phyloP scores from a whole-genome alignment of 805 yeast species.

The Candida loeiensis region DNA sequence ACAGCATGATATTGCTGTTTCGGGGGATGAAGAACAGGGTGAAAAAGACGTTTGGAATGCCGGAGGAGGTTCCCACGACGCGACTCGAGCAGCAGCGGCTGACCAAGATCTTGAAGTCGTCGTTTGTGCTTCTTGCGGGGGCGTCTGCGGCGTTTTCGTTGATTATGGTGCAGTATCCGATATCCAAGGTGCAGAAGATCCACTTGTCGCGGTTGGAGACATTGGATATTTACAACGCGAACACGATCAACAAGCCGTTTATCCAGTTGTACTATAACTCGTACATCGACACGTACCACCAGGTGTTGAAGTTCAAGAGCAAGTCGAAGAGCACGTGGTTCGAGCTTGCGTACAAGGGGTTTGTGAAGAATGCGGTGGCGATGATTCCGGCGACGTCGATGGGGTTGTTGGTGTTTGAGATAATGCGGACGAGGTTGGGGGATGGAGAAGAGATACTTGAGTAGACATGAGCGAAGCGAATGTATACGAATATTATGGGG shows the following conservation, averaged over 20 bases:
- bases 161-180: conserved; percentile 78
- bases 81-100: conserved; percentile 32
- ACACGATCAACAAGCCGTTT: conserved; percentile 25
- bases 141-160: conserved; percentile 79
- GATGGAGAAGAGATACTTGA: conserved; percentile 17
- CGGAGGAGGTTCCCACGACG: conserved; percentile 22
- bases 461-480: too few relatives aligned
- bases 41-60: conserved; percentile 17
- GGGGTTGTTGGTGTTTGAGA: conserved; percentile 81
- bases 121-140: conserved; percentile 78
- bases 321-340: conserved; percentile 57
- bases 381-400: conserved; percentile 86
- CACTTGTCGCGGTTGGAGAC: conserved; percentile 80
- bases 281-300: conserved; percentile 70
- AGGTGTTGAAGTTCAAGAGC: conserved; percentile 50
- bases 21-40: conserved; percentile 35
- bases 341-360: conserved; percentile 76
- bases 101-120: conserved; percentile 55
- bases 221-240: conserved; percentile 55
- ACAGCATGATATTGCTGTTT: conserved; percentile 42
- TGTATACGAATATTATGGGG: too few relatives aligned
- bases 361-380: conserved; percentile 63
- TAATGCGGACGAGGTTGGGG: conserved; percentile 53
- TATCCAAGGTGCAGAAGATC: conserved; percentile 72
- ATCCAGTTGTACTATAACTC: conserved; percentile 64